These are phyloP conservation scores for Aquilaria yunnanensis DNA, from an alignment of 345 rosid species.

Conservation along the genomic window DNA sequence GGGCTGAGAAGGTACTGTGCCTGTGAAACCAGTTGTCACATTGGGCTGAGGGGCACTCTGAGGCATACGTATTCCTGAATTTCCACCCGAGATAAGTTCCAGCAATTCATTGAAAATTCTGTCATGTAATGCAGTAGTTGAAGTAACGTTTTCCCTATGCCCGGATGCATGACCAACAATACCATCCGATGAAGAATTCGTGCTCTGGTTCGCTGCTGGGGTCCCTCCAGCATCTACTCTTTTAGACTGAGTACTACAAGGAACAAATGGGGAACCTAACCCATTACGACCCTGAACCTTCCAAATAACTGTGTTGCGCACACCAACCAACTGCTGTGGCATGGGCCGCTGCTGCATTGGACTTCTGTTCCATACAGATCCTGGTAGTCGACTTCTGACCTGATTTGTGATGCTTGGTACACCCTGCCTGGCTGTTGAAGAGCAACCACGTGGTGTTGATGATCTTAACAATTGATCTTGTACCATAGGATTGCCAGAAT, in stretches of 20 bases:
- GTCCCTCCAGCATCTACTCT: slow-evolving; percentile 16
- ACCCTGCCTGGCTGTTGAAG: slow-evolving; percentile 28
- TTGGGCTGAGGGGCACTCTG: slow-evolving; percentile 16
- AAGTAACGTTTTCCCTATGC: slow-evolving; percentile 8
- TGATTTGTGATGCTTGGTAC: slow-evolving; percentile 26
- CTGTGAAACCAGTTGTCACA: slow-evolving; percentile 1
- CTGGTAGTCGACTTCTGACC: slow-evolving; percentile 15
- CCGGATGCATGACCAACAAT: slow-evolving; percentile 13
- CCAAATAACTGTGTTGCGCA: slow-evolving; percentile 20
- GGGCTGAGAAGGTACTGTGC: slow-evolving; percentile 17
- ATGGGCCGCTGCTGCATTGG: slow-evolving; percentile 14
- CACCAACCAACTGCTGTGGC: slow-evolving; percentile 24
- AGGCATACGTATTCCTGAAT: slow-evolving; percentile 14
- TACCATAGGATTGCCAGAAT: slow-evolving; percentile 9
- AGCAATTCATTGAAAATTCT: slow-evolving; percentile 13
- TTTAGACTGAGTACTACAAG: slow-evolving; percentile 25
- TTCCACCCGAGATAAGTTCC: slow-evolving; percentile 4
- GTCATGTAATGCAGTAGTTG: slow-evolving; percentile 14
- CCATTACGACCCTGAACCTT: slow-evolving; percentile 27
- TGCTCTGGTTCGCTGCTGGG: slow-evolving; percentile 8
- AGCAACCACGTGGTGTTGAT: slow-evolving; percentile 28
- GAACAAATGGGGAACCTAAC: slow-evolving; percentile 20
- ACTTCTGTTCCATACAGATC: slow-evolving; percentile 12
- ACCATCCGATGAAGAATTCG: slow-evolving; percentile 15
- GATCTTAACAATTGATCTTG: slow-evolving; percentile 18